These are phyloP conservation scores for Diaporthe australafricana DNA, from an alignment of 2,329 filamentous ascomycete genomes.

Conservation along the genomic window DNA sequence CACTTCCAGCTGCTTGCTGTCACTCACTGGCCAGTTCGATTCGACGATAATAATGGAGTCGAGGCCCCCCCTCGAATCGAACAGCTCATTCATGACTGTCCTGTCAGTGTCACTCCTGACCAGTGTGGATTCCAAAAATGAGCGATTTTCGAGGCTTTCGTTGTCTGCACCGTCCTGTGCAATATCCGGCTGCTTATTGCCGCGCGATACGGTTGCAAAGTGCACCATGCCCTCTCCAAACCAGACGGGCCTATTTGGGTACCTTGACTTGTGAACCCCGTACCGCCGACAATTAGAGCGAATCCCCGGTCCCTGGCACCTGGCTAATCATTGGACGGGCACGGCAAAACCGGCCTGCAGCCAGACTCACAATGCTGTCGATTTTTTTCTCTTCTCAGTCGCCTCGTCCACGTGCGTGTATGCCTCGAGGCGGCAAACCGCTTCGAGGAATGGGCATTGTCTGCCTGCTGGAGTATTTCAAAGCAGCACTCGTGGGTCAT, in stretches of 20 bases:
- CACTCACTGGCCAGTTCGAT: background rate
- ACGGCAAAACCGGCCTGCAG: slow-evolving; percentile 28
- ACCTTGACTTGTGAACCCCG: slow-evolving; percentile 11
- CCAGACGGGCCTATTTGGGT: background rate
- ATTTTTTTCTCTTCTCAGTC: background rate
- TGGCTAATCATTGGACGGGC: slow-evolving; percentile 22
- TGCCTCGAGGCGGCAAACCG: background rate
- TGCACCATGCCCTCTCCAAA: background rate
- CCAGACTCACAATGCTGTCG: slow-evolving; percentile 2
- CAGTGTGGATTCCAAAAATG: slow-evolving; percentile 29
- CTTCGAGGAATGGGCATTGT: background rate
- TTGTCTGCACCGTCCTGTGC: slow-evolving; percentile 10
- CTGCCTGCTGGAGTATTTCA: slow-evolving; percentile 10
- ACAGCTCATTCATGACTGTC: slow-evolving; percentile 22
- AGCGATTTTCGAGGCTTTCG: slow-evolving; percentile 16
- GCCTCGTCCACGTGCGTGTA: background rate
- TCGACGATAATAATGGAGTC: slow-evolving; percentile 22
- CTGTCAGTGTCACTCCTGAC: slow-evolving; percentile 22
- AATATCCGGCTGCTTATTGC: slow-evolving; percentile 29
- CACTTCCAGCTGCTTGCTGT: too few species aligned
- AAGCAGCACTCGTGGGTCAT: background rate
- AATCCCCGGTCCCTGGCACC: slow-evolving; percentile 19
- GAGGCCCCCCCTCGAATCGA: background rate
- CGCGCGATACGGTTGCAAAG: slow-evolving; percentile 18
- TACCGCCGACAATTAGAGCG: slow-evolving; percentile 34